Conservation (phyloP, 2,329 filamentous ascomycete species). For the Colletotrichum sp. region DNA sequence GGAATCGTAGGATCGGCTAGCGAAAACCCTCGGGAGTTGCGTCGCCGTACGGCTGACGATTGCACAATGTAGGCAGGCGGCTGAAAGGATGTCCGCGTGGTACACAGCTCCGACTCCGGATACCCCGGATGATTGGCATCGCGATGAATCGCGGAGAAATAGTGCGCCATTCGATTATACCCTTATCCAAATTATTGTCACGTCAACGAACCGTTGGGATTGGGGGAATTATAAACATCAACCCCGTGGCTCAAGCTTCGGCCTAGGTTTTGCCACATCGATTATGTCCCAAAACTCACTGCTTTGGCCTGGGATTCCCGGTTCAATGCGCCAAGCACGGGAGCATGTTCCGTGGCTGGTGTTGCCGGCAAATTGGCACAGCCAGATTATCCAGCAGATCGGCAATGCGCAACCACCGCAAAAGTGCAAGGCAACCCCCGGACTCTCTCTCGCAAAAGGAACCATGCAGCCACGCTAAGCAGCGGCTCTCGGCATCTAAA, state of each 20-base stretch:
- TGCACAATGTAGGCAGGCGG: background rate
- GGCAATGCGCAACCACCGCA: background rate
- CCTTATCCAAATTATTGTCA: background rate
- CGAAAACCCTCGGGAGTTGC: background rate
- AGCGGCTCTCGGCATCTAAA: conserved; percentile 1
- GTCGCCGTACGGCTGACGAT: background rate
- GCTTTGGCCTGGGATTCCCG: background rate
- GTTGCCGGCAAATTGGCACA: background rate
- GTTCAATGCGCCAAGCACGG: background rate
- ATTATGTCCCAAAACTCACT: background rate
- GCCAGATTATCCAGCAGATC: background rate
- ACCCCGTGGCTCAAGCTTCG: background rate
- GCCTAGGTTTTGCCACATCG: background rate
- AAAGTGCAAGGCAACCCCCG: background rate
- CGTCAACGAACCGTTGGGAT: background rate
- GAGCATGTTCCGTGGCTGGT: background rate
- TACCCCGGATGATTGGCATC: background rate
- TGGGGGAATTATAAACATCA: background rate
- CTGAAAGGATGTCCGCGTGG: background rate
- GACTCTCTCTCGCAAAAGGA: background rate
- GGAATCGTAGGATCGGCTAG: background rate
- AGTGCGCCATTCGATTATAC: background rate
- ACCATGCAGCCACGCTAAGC: background rate
- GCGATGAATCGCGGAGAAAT: background rate
- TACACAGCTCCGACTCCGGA: background rate